Percentiles rank a stretch among this genome's conserved stretches.
These are phyloP conservation scores for Lactifluus subvellereus DNA, from an alignment of 768 basidiomycete genomes.

Conservation along the genomic window DNA sequence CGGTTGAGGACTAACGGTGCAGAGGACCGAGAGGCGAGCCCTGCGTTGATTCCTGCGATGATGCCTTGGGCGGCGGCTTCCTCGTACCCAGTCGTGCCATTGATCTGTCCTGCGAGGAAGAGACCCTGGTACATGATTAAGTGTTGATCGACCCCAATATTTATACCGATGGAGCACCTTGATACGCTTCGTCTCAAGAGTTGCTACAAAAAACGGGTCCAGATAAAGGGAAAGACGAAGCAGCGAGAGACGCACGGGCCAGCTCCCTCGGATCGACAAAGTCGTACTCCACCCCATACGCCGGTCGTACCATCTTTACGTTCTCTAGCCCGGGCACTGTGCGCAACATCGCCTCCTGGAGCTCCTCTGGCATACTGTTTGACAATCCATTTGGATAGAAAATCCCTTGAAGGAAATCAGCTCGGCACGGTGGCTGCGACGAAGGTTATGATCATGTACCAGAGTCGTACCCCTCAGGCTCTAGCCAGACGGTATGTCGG, in stretches of 20 bases:
- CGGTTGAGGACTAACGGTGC: constrained; percentile 62
- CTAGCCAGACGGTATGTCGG: constrained; percentile 77
- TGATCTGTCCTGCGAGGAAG: constrained; percentile 37
- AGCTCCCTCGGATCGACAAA: constrained; percentile 84
- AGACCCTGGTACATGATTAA: constrained; percentile 30
- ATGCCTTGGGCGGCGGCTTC: constrained; percentile 89
- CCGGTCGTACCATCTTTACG: constrained; percentile 76
- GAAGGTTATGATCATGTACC: constrained; percentile 38
- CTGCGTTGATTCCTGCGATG: constrained; percentile 87
- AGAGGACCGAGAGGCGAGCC: constrained; percentile 51
- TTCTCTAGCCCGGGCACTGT: constrained; percentile 82
- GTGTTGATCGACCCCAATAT: not conserved
- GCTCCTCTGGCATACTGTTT: constrained; percentile 79
- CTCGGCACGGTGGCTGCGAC: not conserved
- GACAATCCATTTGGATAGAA: constrained; percentile 91
- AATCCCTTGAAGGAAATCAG: constrained; percentile 44
- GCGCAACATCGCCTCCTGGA: constrained; percentile 77
- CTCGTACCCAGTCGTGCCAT: constrained; percentile 87
- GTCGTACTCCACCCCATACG: constrained; percentile 93
- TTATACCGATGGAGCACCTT: constrained; percentile 36
- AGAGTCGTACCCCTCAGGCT: constrained; percentile 89
- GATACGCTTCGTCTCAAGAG: constrained; percentile 82
- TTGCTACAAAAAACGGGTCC: constrained; percentile 29
- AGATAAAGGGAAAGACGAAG: not conserved
- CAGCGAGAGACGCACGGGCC: constrained; percentile 43